These are phyloP conservation scores for Lanmaoa rubissima DNA, from an alignment of 768 basidiomycete genomes.

Conservation along the genomic window DNA sequence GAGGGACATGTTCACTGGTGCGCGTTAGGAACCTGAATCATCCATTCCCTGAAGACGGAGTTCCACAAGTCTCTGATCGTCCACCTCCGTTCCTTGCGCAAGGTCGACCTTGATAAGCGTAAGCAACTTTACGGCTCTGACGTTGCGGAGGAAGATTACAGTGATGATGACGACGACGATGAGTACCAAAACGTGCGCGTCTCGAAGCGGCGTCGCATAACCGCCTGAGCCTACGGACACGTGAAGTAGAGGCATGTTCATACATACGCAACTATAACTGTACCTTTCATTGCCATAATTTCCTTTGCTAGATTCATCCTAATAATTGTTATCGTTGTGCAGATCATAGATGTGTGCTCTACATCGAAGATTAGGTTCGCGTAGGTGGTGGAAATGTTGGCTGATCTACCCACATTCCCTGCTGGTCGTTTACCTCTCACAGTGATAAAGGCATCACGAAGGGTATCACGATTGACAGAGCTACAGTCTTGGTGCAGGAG, in stretches of 20 bases:
- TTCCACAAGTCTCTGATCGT: conserved; percentile 61
- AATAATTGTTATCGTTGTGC: conserved; percentile 24
- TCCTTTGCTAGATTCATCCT: conserved; percentile 28
- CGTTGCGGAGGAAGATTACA: conserved; percentile 36
- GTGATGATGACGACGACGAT: conserved; percentile 36
- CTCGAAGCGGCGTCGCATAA: conserved; percentile 32
- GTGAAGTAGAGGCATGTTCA: conserved; percentile 18
- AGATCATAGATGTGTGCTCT: conserved; percentile 10
- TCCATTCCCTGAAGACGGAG: conserved; percentile 47
- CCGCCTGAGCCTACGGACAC: conserved; percentile 22
- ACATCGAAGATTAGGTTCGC: background rate
- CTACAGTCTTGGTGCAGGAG: background rate
- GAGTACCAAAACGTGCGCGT: conserved; percentile 32
- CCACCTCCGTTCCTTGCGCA: conserved; percentile 61
- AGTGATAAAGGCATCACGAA: background rate
- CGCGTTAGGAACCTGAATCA: background rate
- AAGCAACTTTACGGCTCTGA: conserved; percentile 42
- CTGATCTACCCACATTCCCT: background rate
- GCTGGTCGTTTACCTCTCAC: background rate
- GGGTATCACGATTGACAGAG: background rate
- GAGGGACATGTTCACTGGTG: conserved; percentile 11
- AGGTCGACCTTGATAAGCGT: conserved; percentile 53
- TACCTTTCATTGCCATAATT: conserved; percentile 30
- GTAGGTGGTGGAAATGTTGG: too few relatives aligned
- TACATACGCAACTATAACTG: conserved; percentile 26